Conservation (phyloP, 192 early-diverging fungal species). For the Dissophora globulifera region DNA sequence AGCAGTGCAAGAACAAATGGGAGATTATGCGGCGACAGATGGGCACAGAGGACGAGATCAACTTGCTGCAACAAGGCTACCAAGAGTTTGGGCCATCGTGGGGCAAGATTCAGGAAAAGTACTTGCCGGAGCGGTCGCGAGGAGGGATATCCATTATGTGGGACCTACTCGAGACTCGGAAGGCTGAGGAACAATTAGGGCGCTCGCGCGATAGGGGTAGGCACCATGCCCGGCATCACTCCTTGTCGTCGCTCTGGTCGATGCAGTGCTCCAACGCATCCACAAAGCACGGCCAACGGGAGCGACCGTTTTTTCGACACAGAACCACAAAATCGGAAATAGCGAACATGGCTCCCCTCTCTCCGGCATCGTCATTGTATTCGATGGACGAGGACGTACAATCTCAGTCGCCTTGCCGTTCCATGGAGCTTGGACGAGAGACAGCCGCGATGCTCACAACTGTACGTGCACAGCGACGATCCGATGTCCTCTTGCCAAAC, state of each 20-base stretch:
- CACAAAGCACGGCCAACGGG: not conserved
- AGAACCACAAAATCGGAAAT: conserved; percentile 7
- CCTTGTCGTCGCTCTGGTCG: not conserved
- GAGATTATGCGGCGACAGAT: conserved; percentile 45
- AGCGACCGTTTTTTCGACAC: not conserved
- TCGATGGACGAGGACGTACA: not conserved
- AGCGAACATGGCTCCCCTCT: not conserved
- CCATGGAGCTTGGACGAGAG: not conserved
- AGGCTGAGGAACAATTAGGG: conserved; percentile 17
- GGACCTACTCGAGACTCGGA: conserved; percentile 33
- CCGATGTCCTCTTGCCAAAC: not conserved
- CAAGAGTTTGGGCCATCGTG: conserved; percentile 48
- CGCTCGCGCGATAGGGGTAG: not conserved
- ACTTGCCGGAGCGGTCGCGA: conserved; percentile 33
- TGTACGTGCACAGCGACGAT: conserved; percentile 10
- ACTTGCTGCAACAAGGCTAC: conserved; percentile 27
- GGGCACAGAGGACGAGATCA: conserved; percentile 43
- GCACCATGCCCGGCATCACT: conserved; percentile 8
- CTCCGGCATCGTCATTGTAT: not conserved
- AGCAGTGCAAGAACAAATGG: conserved; percentile 55
- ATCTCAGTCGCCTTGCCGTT: not conserved
- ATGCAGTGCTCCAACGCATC: not conserved
- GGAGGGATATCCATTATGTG: conserved; percentile 49
- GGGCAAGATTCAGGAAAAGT: conserved; percentile 52
- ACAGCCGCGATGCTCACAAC: not conserved